These are phyloP conservation scores for Diaporthe nobilis DNA, from an alignment of 2,329 filamentous ascomycete genomes.

Conservation along the genomic window DNA sequence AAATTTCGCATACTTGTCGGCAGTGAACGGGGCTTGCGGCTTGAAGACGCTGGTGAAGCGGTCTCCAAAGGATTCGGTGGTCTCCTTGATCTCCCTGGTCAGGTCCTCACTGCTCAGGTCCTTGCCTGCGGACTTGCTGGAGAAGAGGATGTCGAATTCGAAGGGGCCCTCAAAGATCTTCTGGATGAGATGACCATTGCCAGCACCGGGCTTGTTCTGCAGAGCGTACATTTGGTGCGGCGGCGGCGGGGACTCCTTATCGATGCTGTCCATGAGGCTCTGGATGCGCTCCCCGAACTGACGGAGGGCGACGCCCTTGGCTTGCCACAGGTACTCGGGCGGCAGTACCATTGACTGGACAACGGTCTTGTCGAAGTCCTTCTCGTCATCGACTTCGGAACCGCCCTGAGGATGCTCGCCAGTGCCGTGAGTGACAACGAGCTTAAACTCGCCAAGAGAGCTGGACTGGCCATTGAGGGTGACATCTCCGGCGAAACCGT, in stretches of 20 bases:
- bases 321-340: constrained; percentile 84
- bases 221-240: constrained; percentile 90
- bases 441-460: constrained; percentile 83
- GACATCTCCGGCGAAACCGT: constrained; percentile 72
- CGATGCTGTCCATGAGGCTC: constrained; percentile 59
- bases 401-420: constrained; percentile 72
- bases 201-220: constrained; percentile 74
- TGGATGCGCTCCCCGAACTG: constrained; percentile 67
- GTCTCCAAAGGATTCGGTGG: constrained; percentile 78
- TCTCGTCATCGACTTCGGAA: constrained; percentile 76
- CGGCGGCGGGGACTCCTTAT: constrained; percentile 74
- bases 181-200: constrained; percentile 90
- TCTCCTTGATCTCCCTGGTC: constrained; percentile 76
- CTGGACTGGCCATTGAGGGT: constrained; percentile 78
- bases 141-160: constrained; percentile 93
- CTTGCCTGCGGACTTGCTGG: constrained; percentile 77
- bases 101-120: constrained; percentile 73
- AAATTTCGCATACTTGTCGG: constrained; percentile 81
- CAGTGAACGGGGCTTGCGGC: constrained; percentile 81
- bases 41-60: constrained; percentile 81
- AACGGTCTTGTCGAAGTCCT: constrained; percentile 82
- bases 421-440: constrained; percentile 81
- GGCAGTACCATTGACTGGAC: constrained; percentile 80
- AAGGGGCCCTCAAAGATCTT: constrained; percentile 93
- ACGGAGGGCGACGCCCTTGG: constrained; percentile 73